Base-by-base conservation (phyloP, 1,284 basidiomycete genomes). In the Athelia sp. region DNA sequence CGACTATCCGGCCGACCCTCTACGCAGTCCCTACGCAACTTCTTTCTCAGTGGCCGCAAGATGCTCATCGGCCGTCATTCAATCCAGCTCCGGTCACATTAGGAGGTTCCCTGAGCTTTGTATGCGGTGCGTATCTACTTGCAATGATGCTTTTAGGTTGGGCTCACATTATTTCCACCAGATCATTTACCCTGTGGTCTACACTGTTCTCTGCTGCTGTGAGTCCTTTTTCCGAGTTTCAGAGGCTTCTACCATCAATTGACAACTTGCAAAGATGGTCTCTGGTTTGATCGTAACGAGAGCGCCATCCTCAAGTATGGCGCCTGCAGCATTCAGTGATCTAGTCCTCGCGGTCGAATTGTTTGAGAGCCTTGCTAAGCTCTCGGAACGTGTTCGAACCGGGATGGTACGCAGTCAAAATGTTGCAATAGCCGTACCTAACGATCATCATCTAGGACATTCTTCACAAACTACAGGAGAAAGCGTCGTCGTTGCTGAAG, bases 201-300 rank as follows among this genome's bases (percentile, higher is more conserved):
- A 8, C 8, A 8, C 15, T 29, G 13, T 29, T 29, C 13, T 29
- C 26, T 29, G 26, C 26, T 6, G 26, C 26, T 6, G 43, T 45
- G n/a, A 22, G 36, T 22, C 15, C 10, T 40, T 4, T 17, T n/a
- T 4, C 4, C 6, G 4, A 29, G 6, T 29, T 29, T 29, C 26
- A 6, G 26, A 29, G n/a, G 8, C 36, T 17, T 17, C 17, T 11
- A 11, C 17, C 11, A 9, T 10, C n/a, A 18, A 40, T 17, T 40
- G n/a, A 6, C 8, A 15, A 22, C n/a, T 17, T 4, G n/a, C n/a
- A 40, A 40, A 76, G 74, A 63, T 76, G 10, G 71, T 74, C 46
- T 71, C 70, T 4, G 74, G 73, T 1, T 73, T 72, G 1, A 67
- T 76, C 10, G 72, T 76, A n/a, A 72, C 73, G 1, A 66, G 71